phyloP scores from a whole-genome alignment of 768 basidiomycete species.

The Paxillus ammoniavirescens region DNA sequence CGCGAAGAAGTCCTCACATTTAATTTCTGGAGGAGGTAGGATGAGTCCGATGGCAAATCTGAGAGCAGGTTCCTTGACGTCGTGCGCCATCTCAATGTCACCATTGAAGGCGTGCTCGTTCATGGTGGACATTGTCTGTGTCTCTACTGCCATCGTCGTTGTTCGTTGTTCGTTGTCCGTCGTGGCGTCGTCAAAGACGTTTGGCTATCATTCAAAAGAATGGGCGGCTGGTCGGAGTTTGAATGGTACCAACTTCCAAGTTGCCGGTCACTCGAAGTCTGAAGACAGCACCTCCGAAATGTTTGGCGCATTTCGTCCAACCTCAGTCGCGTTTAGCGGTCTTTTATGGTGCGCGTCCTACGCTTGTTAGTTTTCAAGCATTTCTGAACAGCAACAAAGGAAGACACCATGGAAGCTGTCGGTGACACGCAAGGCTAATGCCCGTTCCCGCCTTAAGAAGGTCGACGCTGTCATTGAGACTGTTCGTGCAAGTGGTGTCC shows the following conservation, averaged over 20 bases:
- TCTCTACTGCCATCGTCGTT: slow-evolving; percentile 48
- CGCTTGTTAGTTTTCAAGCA: not conserved
- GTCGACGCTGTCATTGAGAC: slow-evolving; percentile 94
- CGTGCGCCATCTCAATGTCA: slow-evolving; percentile 40
- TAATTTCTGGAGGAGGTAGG: slow-evolving; percentile 94
- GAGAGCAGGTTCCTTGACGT: slow-evolving; percentile 31
- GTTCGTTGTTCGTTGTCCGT: slow-evolving; percentile 17
- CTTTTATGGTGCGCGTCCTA: slow-evolving; percentile 70
- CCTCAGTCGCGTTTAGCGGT: slow-evolving; percentile 65
- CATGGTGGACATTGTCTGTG: slow-evolving; percentile 33
- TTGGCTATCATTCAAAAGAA: not conserved
- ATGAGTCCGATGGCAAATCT: slow-evolving; percentile 86
- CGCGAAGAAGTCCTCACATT: slow-evolving; percentile 49
- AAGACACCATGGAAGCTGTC: slow-evolving; percentile 95
- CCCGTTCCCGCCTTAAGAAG: slow-evolving; percentile 81
- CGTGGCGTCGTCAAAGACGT: slow-evolving; percentile 22
- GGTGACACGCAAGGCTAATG: slow-evolving; percentile 88
- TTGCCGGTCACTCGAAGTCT: not conserved
- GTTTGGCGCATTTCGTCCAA: slow-evolving; percentile 85
- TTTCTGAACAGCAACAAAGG: slow-evolving; percentile 45
- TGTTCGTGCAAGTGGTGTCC: slow-evolving; percentile 76
- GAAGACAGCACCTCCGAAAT: slow-evolving; percentile 36
- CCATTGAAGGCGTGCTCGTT: slow-evolving; percentile 45
- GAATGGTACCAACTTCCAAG: no score
- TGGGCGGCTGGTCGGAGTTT: slow-evolving; percentile 22